Conservation (phyloP, 2,329 filamentous ascomycete species). For the Aspergillus sojae region DNA sequence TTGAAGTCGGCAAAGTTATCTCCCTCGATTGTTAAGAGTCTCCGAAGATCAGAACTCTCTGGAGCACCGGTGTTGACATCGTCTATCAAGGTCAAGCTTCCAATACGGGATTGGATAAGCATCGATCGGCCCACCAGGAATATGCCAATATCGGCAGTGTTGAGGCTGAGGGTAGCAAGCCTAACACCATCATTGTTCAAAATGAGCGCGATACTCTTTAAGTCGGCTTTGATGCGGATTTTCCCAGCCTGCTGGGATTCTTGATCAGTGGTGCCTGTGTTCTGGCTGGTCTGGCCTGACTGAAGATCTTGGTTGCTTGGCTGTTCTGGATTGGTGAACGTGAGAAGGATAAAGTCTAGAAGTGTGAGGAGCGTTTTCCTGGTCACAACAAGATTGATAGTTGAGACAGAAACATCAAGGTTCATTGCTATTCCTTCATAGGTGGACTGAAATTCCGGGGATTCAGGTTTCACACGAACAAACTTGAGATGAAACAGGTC, state of each 20-base stretch:
- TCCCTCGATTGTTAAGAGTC: slow-evolving; percentile 91
- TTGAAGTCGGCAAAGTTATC: slow-evolving; percentile 95
- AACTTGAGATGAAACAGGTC: slow-evolving; percentile 89
- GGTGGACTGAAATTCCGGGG: slow-evolving; percentile 87
- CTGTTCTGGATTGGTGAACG: slow-evolving; percentile 72
- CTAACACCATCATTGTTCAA: slow-evolving; percentile 97
- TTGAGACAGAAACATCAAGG: slow-evolving; percentile 85
- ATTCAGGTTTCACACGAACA: slow-evolving; percentile 82
- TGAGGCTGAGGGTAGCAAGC: slow-evolving; percentile 87
- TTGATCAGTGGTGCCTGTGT: slow-evolving; percentile 29
- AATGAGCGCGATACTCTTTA: slow-evolving; percentile 91
- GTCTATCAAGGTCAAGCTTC: slow-evolving; percentile 85
- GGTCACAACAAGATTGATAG: slow-evolving; percentile 94
- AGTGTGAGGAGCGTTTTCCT: slow-evolving; percentile 88
- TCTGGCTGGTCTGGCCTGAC: slow-evolving; percentile 32
- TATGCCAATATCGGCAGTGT: slow-evolving; percentile 86
- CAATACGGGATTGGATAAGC: slow-evolving; percentile 82
- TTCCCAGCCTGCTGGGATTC: slow-evolving; percentile 60
- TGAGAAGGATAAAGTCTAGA: slow-evolving; percentile 89
- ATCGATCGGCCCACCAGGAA: slow-evolving; percentile 85
- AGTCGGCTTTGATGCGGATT: slow-evolving; percentile 87
- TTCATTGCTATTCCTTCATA: slow-evolving; percentile 95
- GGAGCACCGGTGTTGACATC: slow-evolving; percentile 91
- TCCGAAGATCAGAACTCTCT: slow-evolving; percentile 76
- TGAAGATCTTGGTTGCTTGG: slow-evolving; percentile 41